Conservation (phyloP, 495 filamentous ascomycete species). For the Neurospora pannonica region DNA sequence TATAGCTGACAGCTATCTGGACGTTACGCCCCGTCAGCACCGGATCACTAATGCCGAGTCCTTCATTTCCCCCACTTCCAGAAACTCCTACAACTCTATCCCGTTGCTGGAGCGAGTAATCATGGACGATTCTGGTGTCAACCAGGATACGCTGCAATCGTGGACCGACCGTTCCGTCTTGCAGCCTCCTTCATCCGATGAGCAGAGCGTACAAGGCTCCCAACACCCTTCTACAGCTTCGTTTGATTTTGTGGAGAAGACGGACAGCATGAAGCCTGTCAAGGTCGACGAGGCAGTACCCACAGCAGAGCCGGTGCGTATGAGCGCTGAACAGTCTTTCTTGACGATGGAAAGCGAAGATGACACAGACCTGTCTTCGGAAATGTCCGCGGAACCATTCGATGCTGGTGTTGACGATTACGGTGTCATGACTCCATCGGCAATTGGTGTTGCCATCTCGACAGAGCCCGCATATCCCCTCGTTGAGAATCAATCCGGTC, state of each 20-base stretch:
- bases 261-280: slow-evolving; percentile 33
- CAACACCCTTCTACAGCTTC: slow-evolving; percentile 22
- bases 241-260: slow-evolving; percentile 40
- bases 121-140: slow-evolving; percentile 42
- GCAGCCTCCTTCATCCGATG: slow-evolving; percentile 25
- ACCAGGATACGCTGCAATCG: slow-evolving; percentile 25
- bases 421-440: slow-evolving; percentile 17
- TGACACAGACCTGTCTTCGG: slow-evolving; percentile 69
- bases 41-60: slow-evolving; percentile 28
- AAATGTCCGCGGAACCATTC: slow-evolving; percentile 62
- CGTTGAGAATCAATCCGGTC: slow-evolving; percentile 19
- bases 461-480: slow-evolving; percentile 56
- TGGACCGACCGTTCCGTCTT: slow-evolving; percentile 40
- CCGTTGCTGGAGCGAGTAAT: slow-evolving; percentile 68
- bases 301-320: slow-evolving; percentile 1
- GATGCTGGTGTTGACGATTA: slow-evolving; percentile 37
- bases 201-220: slow-evolving; percentile 24
- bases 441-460: slow-evolving; percentile 35
- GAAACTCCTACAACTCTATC: slow-evolving; percentile 62
- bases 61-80: slow-evolving; percentile 39
- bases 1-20: slow-evolving; percentile 14
- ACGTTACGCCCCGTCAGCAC: slow-evolving; percentile 7
- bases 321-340: slow-evolving; percentile 47
- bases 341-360: slow-evolving; percentile 59
- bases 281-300: slow-evolving; percentile 16